Evolutionary conservation across 176 grass and related monocot genomes (phyloP).

Genomic region (Hordeum marinum): DNA sequence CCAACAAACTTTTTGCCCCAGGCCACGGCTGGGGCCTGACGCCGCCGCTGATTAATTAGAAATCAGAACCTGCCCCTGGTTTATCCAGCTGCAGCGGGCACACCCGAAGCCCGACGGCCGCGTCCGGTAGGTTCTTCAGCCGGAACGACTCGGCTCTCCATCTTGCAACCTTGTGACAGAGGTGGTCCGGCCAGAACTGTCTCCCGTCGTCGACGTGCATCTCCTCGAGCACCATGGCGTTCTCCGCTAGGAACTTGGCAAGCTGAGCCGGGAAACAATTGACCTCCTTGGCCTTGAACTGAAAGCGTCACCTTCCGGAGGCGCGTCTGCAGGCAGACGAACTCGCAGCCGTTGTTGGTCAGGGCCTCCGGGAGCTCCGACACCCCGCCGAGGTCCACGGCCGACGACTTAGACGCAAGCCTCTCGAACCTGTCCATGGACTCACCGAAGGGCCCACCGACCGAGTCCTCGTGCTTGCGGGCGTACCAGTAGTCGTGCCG

Average conservation of each 20-base stretch:
- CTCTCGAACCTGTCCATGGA: not conserved
- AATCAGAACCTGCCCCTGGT: not conserved
- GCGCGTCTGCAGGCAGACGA: not conserved
- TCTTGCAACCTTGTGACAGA: not conserved
- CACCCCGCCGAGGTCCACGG: not conserved
- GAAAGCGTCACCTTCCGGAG: not conserved
- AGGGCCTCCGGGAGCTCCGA: not conserved
- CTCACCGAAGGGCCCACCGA: not conserved
- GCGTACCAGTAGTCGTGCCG: not conserved
- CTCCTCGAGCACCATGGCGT: not conserved
- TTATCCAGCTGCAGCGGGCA: not conserved
- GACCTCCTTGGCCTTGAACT: not conserved
- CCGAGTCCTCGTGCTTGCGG: rapidly evolving
- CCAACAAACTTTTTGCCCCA: too few species aligned
- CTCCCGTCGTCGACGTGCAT: not conserved
- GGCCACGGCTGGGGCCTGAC: too few species aligned
- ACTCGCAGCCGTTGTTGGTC: not conserved
- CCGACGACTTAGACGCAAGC: not conserved
- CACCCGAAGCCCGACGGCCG: not conserved
- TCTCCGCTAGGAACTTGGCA: not conserved
- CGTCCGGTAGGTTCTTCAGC: not conserved
- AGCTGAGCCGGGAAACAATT: not conserved
- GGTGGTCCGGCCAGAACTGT: not conserved
- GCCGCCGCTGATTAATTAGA: too few species aligned
- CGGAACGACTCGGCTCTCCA: not conserved